Conservation (phyloP, 73 alveolate genomes). For the Paraurostyla sp. region DNA sequence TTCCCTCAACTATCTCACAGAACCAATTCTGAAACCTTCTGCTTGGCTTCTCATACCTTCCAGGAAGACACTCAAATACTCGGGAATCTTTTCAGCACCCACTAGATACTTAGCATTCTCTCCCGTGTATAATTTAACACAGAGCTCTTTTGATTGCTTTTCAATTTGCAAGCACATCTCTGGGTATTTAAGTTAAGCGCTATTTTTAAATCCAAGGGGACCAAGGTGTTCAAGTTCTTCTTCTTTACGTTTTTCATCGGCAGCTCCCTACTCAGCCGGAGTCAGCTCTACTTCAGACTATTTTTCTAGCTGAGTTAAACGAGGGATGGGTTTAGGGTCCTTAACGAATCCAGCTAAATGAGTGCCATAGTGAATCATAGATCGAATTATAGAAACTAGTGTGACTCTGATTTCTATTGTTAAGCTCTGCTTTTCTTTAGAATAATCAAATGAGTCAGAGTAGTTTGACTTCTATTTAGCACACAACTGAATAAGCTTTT, state of each 20-base stretch:
- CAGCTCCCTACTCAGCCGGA: constrained; percentile 80
- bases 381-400: constrained; percentile 79
- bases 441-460: not conserved
- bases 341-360: constrained; percentile 81
- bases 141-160: constrained; percentile 84
- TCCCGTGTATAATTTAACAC: constrained; percentile 91
- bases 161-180: constrained; percentile 84
- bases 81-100: constrained; percentile 90
- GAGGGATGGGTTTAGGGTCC: constrained; percentile 78
- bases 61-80: constrained; percentile 82
- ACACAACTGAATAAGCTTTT: constrained; percentile 67
- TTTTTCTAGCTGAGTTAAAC: constrained; percentile 82
- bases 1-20: constrained; percentile 89
- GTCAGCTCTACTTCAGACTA: constrained; percentile 71
- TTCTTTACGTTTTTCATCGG: constrained; percentile 82
- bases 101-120: constrained; percentile 88
- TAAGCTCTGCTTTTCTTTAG: constrained; percentile 72
- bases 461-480: constrained; percentile 73
- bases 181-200: constrained; percentile 64
- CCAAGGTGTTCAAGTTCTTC: constrained; percentile 90
- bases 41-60: constrained; percentile 86
- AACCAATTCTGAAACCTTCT: constrained; percentile 89
- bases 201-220: constrained; percentile 81
- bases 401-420: constrained; percentile 74
- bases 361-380: constrained; percentile 83